Base-by-base conservation (phyloP, 345 rosid species). In the Aethionema arabicum region DNA sequence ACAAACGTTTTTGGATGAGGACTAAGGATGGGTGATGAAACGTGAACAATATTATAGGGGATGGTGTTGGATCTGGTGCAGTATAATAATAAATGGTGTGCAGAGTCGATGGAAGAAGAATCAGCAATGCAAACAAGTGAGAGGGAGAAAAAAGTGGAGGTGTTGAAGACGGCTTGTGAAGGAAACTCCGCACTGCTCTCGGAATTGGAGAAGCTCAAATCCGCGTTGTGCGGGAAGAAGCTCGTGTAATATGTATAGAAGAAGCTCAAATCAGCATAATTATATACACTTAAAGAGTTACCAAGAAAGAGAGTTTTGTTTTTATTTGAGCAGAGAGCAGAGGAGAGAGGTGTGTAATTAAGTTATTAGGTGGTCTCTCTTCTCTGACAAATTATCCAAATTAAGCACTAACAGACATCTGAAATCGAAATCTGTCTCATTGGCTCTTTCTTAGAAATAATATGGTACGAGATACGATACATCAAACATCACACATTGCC, bases 41-140 rank as follows among this genome's bases (percentile, higher is more conserved):
- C 9, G 48, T 35, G 56, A 50, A 37, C 30, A 65, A 60, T 59
- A 42, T 42, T 50, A 11, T 79, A 88, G 98, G 83, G 80, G 74
- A 78, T 91, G 78, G 79, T 88, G 87, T 8, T 86, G 77, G 78
- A 82, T 58, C 79, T 88, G 5, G 15, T 91, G 48, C 54, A 38
- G 30, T 79, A 85, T 66, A 54, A 85, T 66, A 54, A 37, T 38
- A 76, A 76, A 41, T 48, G 60, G 43, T 36, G 63, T 0, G 45
- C 29, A 67, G 52, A 60, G 7, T 69, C 12, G 59, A 69, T 40
- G 72, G 68, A 33, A 40, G 82, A 75, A 57, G 75, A 59, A 48
- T 33, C 39, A 41, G 6, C 29, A 6, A 40, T 11, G 45, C 31
- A 59, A 40, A 61, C 3, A 13, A 41, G 52, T 16, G 53, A 63